Conservation (phyloP, 352 stramenopile species). For the Globisporangium viniferum region DNA sequence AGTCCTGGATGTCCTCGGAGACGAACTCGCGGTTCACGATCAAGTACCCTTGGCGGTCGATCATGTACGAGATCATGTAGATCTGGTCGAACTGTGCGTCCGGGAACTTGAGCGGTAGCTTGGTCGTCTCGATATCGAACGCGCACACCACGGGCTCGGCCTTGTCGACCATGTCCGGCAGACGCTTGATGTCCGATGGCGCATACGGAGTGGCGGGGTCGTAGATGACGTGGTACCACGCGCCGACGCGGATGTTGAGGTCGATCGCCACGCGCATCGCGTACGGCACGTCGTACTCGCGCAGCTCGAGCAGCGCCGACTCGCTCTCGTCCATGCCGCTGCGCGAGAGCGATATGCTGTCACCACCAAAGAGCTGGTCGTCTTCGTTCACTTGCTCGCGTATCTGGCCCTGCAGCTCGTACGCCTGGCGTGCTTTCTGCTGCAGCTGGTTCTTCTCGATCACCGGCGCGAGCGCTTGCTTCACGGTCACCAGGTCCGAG, state of each 20-base stretch:
- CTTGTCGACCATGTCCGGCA: slow-evolving; percentile 90
- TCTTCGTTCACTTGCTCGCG: slow-evolving; percentile 41
- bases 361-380: slow-evolving; percentile 32
- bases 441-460: slow-evolving; percentile 65
- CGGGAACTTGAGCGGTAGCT: slow-evolving; percentile 98
- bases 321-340: slow-evolving; percentile 58
- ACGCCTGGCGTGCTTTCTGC: slow-evolving; percentile 59
- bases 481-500: slow-evolving; percentile 61
- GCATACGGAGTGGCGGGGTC: slow-evolving; percentile 57
- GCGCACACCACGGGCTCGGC: slow-evolving; percentile 94
- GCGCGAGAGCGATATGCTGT: slow-evolving; percentile 10
- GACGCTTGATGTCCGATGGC: slow-evolving; percentile 45
- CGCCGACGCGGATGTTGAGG: slow-evolving; percentile 93
- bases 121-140: slow-evolving; percentile 99
- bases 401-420: slow-evolving; percentile 53
- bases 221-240: slow-evolving; percentile 95
- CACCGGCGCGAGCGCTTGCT: slow-evolving; percentile 56
- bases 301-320: slow-evolving; percentile 86
- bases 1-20: slow-evolving; percentile 96
- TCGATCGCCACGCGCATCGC: slow-evolving; percentile 95
- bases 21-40: slow-evolving; percentile 98
- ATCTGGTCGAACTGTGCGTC: slow-evolving; percentile 94
- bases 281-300: slow-evolving; percentile 99
- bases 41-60: slow-evolving; percentile 93
- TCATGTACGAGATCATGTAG: slow-evolving; percentile 99